phyloP scores from a whole-genome alignment of 208 protist species.

The Leishmania amazonensis region DNA sequence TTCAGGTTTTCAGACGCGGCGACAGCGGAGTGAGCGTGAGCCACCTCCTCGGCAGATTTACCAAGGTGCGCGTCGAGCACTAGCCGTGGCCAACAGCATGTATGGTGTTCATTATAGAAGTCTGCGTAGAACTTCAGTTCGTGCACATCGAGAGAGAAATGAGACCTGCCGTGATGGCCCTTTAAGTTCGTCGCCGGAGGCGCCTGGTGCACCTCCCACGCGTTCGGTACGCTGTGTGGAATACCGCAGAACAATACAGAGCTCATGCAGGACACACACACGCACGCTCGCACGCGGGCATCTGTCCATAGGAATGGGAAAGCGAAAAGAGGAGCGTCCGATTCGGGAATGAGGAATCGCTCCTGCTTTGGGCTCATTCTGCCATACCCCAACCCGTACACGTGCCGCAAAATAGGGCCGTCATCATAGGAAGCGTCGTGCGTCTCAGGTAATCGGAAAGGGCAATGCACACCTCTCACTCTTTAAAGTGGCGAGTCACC shows the following conservation, averaged over 20 bases:
- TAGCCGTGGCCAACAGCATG: conserved; percentile 66
- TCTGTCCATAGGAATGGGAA: neutral
- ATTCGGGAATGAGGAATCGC: neutral
- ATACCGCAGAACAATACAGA: conserved; percentile 21
- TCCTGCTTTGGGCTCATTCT: neutral
- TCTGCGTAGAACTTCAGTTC: conserved; percentile 26
- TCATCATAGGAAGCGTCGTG: neutral
- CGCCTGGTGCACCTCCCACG: conserved; percentile 17
- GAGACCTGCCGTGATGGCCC: neutral
- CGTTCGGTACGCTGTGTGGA: conserved; percentile 16
- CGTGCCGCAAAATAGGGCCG: neutral
- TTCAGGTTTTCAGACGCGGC: neutral
- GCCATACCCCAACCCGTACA: neutral
- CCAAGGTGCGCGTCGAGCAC: conserved; percentile 42
- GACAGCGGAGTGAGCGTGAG: neutral
- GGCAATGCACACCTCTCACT: neutral
- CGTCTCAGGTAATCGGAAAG: neutral
- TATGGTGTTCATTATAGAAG: conserved; percentile 40
- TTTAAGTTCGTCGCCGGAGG: neutral
- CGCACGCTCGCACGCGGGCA: neutral
- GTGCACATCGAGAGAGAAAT: conserved; percentile 11
- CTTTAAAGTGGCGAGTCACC: neutral
- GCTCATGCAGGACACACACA: neutral
- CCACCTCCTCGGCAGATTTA: conserved; percentile 6
- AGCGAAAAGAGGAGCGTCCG: neutral